Evolutionary conservation across 352 stramenopile genomes (phyloP).

Genomic region (Blastocystis sp.): DNA sequence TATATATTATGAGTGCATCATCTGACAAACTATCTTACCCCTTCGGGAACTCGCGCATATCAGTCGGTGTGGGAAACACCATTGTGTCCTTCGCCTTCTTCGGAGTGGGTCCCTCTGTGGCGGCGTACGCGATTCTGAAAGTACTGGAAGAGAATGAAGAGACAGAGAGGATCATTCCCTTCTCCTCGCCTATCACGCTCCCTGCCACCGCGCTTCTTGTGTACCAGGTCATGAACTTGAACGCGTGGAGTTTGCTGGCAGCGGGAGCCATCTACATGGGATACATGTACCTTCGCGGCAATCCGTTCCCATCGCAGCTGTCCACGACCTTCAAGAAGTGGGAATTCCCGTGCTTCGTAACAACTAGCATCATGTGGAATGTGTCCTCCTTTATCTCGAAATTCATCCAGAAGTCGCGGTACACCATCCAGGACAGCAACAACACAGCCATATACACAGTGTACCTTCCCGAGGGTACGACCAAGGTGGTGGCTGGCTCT

Average conservation of each 20-base stretch:
- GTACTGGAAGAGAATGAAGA: conserved; percentile 50
- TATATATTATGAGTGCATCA: neutral
- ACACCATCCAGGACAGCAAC: conserved; percentile 21
- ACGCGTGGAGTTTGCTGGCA: neutral
- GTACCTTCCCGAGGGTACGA: neutral
- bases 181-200: conserved; percentile 24
- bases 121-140: conserved; percentile 23
- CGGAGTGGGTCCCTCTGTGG: conserved; percentile 19
- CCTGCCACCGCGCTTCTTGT: conserved; percentile 20
- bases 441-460: conserved; percentile 31
- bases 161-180: conserved; percentile 22
- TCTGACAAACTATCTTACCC: neutral
- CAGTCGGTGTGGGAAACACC: conserved; percentile 47
- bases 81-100: conserved; percentile 54
- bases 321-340: conserved; percentile 31
- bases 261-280: conserved; percentile 7
- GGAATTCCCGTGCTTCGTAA: neutral
- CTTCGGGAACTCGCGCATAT: conserved; percentile 47
- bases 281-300: neutral
- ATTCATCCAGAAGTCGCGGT: conserved; percentile 19
- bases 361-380: conserved; percentile 15
- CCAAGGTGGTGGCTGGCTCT: neutral
- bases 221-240: conserved; percentile 20
- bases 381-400: conserved; percentile 2
- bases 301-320: neutral